Evolutionary conservation across 1,284 basidiomycete species (phyloP).

Genomic region (Amylostereum areolatum): DNA sequence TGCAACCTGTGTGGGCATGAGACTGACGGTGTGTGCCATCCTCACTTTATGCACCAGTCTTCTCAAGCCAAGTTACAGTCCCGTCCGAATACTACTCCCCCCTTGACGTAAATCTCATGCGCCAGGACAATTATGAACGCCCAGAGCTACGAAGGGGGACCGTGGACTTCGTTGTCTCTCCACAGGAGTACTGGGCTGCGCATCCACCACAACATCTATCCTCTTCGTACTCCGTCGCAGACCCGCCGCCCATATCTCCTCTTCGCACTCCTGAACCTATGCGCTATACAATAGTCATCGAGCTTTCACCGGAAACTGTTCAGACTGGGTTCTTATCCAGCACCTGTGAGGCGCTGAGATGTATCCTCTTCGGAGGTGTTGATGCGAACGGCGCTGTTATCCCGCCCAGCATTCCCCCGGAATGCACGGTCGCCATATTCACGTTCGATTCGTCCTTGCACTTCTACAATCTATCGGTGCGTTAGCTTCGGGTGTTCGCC

Average conservation of each 20-base stretch:
- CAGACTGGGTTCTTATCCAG: slow-evolving; percentile 71
- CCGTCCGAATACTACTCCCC: slow-evolving; percentile 82
- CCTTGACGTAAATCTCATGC: slow-evolving; percentile 74
- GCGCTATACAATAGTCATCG: slow-evolving; percentile 84
- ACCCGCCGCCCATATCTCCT: slow-evolving; percentile 36
- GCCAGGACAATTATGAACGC: slow-evolving; percentile 79
- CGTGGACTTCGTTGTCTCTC: slow-evolving; percentile 85
- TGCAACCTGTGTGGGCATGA: slow-evolving; percentile 89
- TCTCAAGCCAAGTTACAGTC: slow-evolving; percentile 42
- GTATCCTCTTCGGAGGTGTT: slow-evolving; percentile 63
- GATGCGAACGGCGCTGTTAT: slow-evolving; percentile 34
- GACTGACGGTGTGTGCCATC: slow-evolving; percentile 63
- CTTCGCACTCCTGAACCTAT: slow-evolving; percentile 62
- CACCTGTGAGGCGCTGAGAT: slow-evolving; percentile 62
- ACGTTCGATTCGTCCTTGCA: slow-evolving; percentile 84
- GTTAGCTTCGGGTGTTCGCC: slow-evolving; percentile 20
- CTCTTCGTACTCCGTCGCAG: slow-evolving; percentile 45
- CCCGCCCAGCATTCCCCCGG: slow-evolving; percentile 46
- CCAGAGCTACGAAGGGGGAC: slow-evolving; percentile 91
- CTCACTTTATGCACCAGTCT: slow-evolving; percentile 1
- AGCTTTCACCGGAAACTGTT: slow-evolving; percentile 74
- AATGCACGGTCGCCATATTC: slow-evolving; percentile 67
- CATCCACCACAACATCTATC: slow-evolving; percentile 51
- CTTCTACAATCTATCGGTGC: slow-evolving; percentile 87
- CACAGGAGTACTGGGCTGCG: slow-evolving; percentile 84